Conservation (phyloP, 164 flowering plant genomes). For the Buxus sempervirens region DNA sequence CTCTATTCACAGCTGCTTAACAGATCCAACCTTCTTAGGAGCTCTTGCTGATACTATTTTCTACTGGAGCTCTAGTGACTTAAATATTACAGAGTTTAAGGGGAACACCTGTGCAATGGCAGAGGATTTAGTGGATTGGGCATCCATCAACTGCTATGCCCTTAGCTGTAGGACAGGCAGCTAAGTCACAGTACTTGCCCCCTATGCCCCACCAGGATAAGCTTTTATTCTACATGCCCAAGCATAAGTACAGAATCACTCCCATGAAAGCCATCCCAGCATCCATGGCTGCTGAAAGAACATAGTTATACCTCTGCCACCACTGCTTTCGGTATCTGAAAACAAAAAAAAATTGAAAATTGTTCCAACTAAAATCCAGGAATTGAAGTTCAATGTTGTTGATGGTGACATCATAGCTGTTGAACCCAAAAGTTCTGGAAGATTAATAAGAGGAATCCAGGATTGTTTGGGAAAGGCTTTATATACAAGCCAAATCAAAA, state of each 20-base stretch:
- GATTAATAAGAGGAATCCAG: slow-evolving; percentile 86
- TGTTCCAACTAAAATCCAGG: slow-evolving; percentile 81
- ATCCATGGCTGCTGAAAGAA: no score
- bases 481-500: slow-evolving; percentile 72
- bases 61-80: neutral
- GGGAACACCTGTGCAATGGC: no score
- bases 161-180: slow-evolving; percentile 78
- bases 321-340: slow-evolving; percentile 86
- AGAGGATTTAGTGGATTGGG: slow-evolving; percentile 44
- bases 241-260: slow-evolving; percentile 57
- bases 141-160: slow-evolving; percentile 61
- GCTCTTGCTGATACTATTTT: no score
- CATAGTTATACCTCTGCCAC: no score
- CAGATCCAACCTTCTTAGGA: no score
- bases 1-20: no score
- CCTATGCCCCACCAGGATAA: slow-evolving; percentile 78
- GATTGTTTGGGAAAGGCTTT: slow-evolving; percentile 68
- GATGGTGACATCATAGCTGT: slow-evolving; percentile 79
- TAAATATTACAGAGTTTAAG: neutral
- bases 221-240: slow-evolving; percentile 45
- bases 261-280: slow-evolving; percentile 95
- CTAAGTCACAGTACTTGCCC: slow-evolving; percentile 76
- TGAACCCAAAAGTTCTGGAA: slow-evolving; percentile 85
- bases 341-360: slow-evolving; percentile 82
- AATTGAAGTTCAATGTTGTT: no score